Percentiles rank a stretch among this genome's conserved stretches.
Conservation (phyloP, 192 early-diverging fungal species). For the Rhizoclosmatium globosum region DNA sequence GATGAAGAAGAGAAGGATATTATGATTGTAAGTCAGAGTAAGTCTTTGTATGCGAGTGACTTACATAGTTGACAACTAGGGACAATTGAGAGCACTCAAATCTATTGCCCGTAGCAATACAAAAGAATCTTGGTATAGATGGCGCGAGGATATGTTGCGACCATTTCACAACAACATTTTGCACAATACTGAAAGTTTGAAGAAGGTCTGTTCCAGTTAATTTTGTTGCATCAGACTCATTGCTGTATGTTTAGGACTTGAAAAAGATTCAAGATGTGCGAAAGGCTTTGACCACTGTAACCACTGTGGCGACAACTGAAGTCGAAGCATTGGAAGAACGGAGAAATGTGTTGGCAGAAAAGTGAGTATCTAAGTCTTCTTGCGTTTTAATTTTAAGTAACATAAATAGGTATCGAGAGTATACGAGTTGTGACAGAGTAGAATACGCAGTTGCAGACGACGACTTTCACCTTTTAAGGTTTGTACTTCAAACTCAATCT, state of each 20-base stretch:
- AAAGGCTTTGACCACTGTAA: background rate
- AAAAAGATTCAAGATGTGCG: background rate
- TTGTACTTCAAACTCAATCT: too few species aligned
- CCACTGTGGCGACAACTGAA: background rate
- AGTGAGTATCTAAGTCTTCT: background rate
- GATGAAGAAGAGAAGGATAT: constrained; percentile 1
- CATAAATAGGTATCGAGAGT: too few species aligned
- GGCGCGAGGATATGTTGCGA: constrained; percentile 39
- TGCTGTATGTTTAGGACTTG: constrained; percentile 4
- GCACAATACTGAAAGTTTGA: constrained; percentile 16
- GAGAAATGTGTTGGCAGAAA: constrained; percentile 3
- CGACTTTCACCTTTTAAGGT: too few species aligned
- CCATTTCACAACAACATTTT: constrained; percentile 25
- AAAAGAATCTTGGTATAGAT: constrained; percentile 46
- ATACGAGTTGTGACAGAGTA: too few species aligned
- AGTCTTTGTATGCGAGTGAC: background rate
- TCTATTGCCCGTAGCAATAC: constrained; percentile 38
- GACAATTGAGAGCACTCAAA: constrained; percentile 38
- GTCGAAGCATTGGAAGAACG: background rate
- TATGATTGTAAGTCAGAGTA: constrained; percentile 1
- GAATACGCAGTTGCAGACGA: too few species aligned
- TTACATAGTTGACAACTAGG: background rate
- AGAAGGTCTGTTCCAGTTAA: constrained; percentile 24
- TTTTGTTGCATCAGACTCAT: background rate
- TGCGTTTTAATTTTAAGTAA: too few species aligned